Base-by-base conservation (phyloP, 2,329 filamentous ascomycete species). In the Remersonia thermophila region DNA sequence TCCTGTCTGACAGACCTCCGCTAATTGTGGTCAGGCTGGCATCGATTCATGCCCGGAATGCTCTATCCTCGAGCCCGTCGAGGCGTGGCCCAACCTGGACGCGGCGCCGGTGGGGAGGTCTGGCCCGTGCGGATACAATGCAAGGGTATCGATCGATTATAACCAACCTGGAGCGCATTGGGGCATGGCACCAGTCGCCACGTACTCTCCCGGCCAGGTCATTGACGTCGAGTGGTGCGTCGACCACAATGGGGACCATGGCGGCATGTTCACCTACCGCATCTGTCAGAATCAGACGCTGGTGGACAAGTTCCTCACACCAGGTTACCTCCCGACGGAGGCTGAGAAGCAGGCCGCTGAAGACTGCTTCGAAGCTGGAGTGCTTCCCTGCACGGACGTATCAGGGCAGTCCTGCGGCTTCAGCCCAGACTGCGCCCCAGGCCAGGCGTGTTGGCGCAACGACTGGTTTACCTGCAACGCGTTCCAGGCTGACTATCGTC, bases 391-490 rank as follows among this genome's bases (percentile, higher is more conserved):
- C 51, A 67, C 60, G 0, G 65, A 69, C 35, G 66, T 71, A 3
- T 39, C 55, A 8, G 68, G 68, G 0, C 66, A 71, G 51, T 43
- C 48, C 4, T 72, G 68, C 46, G 60, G 48, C 2, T 70, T 62
- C 44, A 69, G 51, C 43, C 56, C 65, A 0, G 67, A 72, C 44
- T 71, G 67, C 44, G 42, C 49, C 0, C 36, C 51, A 12, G 66
- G 50, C 1, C 52, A 67, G 45, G 44, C 60, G 0, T 71, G 67
- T 47, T 63, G 55, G 37, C 55, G 63, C 3, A 68, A 71, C 36
- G 63, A 70, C 49, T 71, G 68, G 68, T 71, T 70, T 43, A 71
- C 67, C 0, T 72, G 68, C 55, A 60, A 67, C 33, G 56, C 53
- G 2, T 67, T 65, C 42, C 45, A 57, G n/a, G 48, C 45, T 7